Evolutionary conservation across 2,329 filamentous ascomycete genomes (phyloP).

Genomic region (Ilyonectria destructans): DNA sequence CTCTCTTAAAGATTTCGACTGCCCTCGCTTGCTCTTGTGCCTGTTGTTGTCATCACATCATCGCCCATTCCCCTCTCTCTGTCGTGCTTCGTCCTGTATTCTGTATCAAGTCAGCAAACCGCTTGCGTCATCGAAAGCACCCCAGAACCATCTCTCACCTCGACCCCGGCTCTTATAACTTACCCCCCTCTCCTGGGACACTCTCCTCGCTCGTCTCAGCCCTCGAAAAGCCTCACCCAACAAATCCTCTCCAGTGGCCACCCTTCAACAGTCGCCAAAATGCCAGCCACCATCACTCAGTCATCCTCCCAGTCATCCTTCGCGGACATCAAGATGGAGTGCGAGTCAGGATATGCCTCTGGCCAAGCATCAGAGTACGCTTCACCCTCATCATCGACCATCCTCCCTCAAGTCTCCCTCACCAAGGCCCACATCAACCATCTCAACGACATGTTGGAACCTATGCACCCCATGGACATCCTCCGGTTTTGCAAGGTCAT

Average conservation of each 20-base stretch:
- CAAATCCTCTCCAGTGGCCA: constrained; percentile 29
- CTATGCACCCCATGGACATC: constrained; percentile 91
- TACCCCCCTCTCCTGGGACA: constrained; percentile 37
- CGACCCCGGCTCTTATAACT: constrained; percentile 14
- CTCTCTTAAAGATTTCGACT: constrained; percentile 49
- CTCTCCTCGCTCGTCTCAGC: constrained; percentile 31
- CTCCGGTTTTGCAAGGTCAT: constrained; percentile 93
- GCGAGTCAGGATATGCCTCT: constrained; percentile 91
- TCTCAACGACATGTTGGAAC: constrained; percentile 90
- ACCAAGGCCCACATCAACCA: constrained; percentile 90
- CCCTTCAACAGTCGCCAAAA: constrained; percentile 49
- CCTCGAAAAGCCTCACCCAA: constrained; percentile 45
- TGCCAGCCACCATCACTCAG: constrained; percentile 56
- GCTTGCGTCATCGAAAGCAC: constrained; percentile 45
- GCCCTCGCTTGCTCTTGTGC: constrained; percentile 41
- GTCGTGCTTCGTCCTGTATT: constrained; percentile 40
- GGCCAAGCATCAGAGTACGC: constrained; percentile 58
- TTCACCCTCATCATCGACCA: constrained; percentile 53
- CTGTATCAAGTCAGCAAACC: constrained; percentile 44
- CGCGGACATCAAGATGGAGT: constrained; percentile 61
- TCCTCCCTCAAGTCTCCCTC: constrained; percentile 85
- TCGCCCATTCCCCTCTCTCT: constrained; percentile 34
- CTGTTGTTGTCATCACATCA: constrained; percentile 41
- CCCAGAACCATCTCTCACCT: constrained; percentile 25
- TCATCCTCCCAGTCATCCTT: constrained; percentile 59